Base-by-base conservation (phyloP, 371 early-diverging fungal genomes). In the Cokeromyces recurvatus region DNA sequence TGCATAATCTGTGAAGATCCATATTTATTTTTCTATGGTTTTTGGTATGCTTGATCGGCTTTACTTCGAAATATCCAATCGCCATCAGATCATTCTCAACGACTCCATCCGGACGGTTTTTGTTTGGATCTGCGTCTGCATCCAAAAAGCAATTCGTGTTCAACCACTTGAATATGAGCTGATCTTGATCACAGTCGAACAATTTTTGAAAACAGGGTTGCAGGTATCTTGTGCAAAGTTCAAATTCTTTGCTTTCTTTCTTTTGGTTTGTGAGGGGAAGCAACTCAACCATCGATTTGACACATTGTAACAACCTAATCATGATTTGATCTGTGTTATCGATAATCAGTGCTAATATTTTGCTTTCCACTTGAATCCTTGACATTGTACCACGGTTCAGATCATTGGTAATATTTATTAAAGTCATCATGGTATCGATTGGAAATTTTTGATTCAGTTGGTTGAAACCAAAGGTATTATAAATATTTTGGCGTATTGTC, bases 61-160 rank as follows among this genome's bases (percentile, higher is more conserved):
- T 31, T 31, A 42, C 43, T 42, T 42, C 43, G 43, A 42, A 42
- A 42, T 42, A 42, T 31, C 43, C 43, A 31, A 42, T 42, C 5
- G 43, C 43, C 32, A 31, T 31, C 20, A 20, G 20, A 19, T 42
- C 43, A 31, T 42, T 42, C 32, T 43, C 43, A 32, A 22, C 43
- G 43, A 32, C n/a, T 34, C 43, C 43, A 43, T 43, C 43, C 34
- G 43, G 43, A n/a, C 43, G 43, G 34, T 43, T 43, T 32, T 43
- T 43, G 22, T 32, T 43, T 43, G 43, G 43, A 43, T 32, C 34
- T 14, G 43, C 34, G 43, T 43, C 43, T 32, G 23, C 10, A 43
- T 43, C 43, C 20, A 22, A 43, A 43, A 32, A 43, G 43, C 43
- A 43, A 43, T 43, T 43, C n/a, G 29, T 46, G 29, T 38, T 46